These are phyloP conservation scores for Hippophae gyantsensis DNA, from an alignment of 306 rosid species.

Conservation along the genomic window DNA sequence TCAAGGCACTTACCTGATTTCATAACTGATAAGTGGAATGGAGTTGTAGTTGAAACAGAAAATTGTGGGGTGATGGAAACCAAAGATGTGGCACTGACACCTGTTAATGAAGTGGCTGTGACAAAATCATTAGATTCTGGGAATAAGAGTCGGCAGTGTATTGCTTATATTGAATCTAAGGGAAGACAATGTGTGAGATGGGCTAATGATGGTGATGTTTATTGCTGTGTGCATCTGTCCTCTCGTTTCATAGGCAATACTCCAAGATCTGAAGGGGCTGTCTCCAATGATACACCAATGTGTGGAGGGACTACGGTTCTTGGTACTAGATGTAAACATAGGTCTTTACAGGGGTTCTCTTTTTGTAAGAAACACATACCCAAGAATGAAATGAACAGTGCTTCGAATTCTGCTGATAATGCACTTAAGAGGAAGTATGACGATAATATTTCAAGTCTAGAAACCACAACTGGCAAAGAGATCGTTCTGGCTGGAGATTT, in stretches of 20 bases:
- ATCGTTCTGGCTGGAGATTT: slow-evolving; percentile 37
- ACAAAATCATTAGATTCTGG: slow-evolving; percentile 40
- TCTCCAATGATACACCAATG: slow-evolving; percentile 60
- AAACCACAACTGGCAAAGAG: slow-evolving; percentile 40
- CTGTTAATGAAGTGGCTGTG: slow-evolving; percentile 34
- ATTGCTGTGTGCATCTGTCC: slow-evolving; percentile 92
- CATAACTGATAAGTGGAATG: slow-evolving; percentile 52
- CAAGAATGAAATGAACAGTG: slow-evolving; percentile 36
- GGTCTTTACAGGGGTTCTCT: slow-evolving; percentile 59
- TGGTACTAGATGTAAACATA: slow-evolving; percentile 91
- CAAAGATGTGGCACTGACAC: slow-evolving; percentile 49
- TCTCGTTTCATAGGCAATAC: slow-evolving; percentile 73
- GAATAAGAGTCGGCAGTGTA: slow-evolving; percentile 72
- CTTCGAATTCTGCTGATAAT: slow-evolving; percentile 33
- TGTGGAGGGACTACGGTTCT: slow-evolving; percentile 98
- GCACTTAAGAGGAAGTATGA: slow-evolving; percentile 54
- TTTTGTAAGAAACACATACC: slow-evolving; percentile 93
- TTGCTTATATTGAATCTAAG: slow-evolving; percentile 84
- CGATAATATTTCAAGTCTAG: slow-evolving; percentile 37
- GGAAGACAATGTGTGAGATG: slow-evolving; percentile 99
- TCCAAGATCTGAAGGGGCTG: slow-evolving; percentile 41
- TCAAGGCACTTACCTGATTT: slow-evolving; percentile 30
- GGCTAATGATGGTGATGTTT: slow-evolving; percentile 99
- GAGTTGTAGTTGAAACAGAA: slow-evolving; percentile 42
- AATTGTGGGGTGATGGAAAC: slow-evolving; percentile 31